phyloP scores from a whole-genome alignment of 768 basidiomycete species.

The Rhodotorula sphaerocarpa region DNA sequence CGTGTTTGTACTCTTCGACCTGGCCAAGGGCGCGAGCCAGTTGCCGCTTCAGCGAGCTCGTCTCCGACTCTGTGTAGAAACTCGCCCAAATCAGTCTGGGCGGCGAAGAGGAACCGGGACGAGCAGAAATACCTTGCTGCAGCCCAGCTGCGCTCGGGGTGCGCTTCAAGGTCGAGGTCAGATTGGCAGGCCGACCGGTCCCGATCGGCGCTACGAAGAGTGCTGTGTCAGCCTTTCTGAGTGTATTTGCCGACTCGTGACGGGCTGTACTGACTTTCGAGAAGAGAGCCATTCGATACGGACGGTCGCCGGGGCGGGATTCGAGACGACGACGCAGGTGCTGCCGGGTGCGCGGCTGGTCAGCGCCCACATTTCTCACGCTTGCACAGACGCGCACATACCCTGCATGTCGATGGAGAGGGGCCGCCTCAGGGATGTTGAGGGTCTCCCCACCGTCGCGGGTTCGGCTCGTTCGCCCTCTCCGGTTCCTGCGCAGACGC shows the following conservation, averaged over 20 bases:
- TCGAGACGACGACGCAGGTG: slow-evolving; percentile 3
- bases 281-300: slow-evolving; percentile 6
- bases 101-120: too few relatives aligned
- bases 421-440: slow-evolving; percentile 8
- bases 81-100: too few relatives aligned
- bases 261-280: background rate
- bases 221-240: too few relatives aligned
- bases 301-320: slow-evolving; percentile 18
- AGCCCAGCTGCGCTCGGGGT: slow-evolving; percentile 22
- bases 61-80: slow-evolving; percentile 19
- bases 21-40: slow-evolving; percentile 24
- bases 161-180: slow-evolving; percentile 9
- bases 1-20: slow-evolving; percentile 24
- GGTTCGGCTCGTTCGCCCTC: background rate
- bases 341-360: too few relatives aligned
- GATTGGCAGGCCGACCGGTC: background rate
- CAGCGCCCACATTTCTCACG: background rate
- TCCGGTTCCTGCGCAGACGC: background rate
- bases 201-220: background rate
- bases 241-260: background rate
- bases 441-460: slow-evolving; percentile 24
- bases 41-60: slow-evolving; percentile 25
- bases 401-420: background rate
- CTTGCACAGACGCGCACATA: background rate
- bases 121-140: slow-evolving; percentile 4